Evolutionary conservation across 805 yeast genomes (phyloP), one percentile per base, ranked within the genome.

Genomic region (Barnettozyma salicaria): DNA sequence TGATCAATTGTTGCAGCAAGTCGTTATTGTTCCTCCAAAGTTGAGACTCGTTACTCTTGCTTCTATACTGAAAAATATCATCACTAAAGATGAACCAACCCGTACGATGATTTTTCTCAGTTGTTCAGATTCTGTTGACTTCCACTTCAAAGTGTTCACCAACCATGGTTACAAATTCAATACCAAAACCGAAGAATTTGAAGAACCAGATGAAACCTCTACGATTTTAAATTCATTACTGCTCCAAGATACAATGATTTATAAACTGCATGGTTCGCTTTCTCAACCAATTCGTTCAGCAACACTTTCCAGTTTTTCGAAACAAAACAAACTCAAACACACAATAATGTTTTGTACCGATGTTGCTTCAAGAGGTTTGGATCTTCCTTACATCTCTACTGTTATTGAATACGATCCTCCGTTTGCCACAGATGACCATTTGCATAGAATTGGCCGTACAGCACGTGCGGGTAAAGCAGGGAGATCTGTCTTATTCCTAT

Each of bases 291-390:
- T 73, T 13, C 80, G 99, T 63, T 76, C 94, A 0, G 61, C 84
- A 1, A 89, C 97, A 0, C 67, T 60, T 43, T 64, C 44, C 40
- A 63, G 67, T 26, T 70, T 63, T 44, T 56, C 58, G 50, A 59
- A 53, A 34, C 56, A 51, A 30, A 64, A 58, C 1, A 64, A 64
- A 27, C 65, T 69, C 6, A 70, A 70, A 39, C 79, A 79, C 50
- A 70, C 80, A 2, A 69, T 92, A 16, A 67, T 92, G 52, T 75
- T 92, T 49, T 90, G 97, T 68, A 92, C 99, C 0, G 99, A 92
- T 70, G 97, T 92, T 43, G 98, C 97, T 0, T 80, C 97, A 23
- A 78, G 99, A 64, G 99, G 99, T 44, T 69, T 92, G 44, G 99
- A 92, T 67, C 65, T 92, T 39, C 95, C 96, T 2, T 72, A 76